Evolutionary conservation across 1,284 basidiomycete species (phyloP), one percentile per base, ranked within the genome.

Genomic region (Apiotrichum siamense): DNA sequence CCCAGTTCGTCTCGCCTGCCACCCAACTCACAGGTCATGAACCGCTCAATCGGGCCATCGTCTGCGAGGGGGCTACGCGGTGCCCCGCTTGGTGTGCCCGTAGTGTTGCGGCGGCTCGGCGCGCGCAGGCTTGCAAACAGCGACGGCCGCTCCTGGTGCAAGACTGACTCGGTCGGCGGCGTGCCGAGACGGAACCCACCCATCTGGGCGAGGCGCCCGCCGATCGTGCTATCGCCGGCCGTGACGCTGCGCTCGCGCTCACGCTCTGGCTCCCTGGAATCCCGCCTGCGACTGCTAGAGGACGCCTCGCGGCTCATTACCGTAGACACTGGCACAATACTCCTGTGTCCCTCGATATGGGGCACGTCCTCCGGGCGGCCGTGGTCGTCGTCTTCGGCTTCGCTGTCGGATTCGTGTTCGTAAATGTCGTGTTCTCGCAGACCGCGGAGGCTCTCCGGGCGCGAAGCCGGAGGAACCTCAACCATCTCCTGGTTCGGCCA

Each of bases 11-110:
- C 45, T 23, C 20, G 7, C 4, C 21, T n/a, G n/a, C n/a, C n/a
- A n/a, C n/a, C n/a, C n/a, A n/a, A 61, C 66, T 59, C 46, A 67
- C 72, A 69, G n/a, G 62, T 67, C 66, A 74, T 65, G 58, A 73
- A 73, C 7, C 61, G 55, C 43, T 74, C 70, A 7, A 70, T 59
- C 0, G 70, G 68, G 1, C 60, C 63, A 15, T 75, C 64, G 40
- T 50, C 40, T 25, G 26, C 41, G 3, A 4, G 21, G n/a, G 29
- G 21, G 21, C 32, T 35, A 17, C 32, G 23, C 24, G 24, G 7
- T 24, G 35, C 35, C 13, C 10, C 15, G 44, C 33, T 25, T 25
- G 25, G 17, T 21, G 18, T 11, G 20, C 7, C 13, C 9, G 35
- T 26, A 12, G 21, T 38, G 18, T 12, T 33, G 29, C 37, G 36